Conservation (phyloP, 176 grass and related monocot species). For the Pontederia paniculata region DNA sequence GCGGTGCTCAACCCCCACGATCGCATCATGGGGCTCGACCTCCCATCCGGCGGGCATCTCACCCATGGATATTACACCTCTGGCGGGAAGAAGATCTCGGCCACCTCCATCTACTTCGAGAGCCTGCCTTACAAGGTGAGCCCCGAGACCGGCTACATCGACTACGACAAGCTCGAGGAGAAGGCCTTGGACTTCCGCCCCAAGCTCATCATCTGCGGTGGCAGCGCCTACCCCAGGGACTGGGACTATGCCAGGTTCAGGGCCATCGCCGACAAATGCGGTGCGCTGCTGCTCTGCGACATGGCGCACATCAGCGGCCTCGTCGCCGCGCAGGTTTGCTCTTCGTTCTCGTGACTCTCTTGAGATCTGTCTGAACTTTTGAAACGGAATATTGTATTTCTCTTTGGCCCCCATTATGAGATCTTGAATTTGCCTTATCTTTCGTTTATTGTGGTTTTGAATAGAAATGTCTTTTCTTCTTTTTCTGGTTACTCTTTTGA, state of each 20-base stretch:
- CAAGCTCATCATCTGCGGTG: constrained; percentile 13
- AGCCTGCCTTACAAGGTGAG: constrained; percentile 9
- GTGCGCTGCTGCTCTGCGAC: constrained; percentile 7
- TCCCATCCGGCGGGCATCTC: constrained; percentile 7
- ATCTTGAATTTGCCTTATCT: too few relatives aligned
- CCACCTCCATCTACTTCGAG: constrained; percentile 9
- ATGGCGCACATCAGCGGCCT: constrained; percentile 10
- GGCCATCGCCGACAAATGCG: constrained; percentile 7
- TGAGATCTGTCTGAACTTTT: neutral
- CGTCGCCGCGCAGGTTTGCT: neutral
- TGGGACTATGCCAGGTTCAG: constrained; percentile 7
- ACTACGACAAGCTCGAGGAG: constrained; percentile 13
- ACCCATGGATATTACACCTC: constrained; percentile 10
- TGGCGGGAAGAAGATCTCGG: constrained; percentile 10
- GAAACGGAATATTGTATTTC: neutral
- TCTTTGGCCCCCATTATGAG: neutral
- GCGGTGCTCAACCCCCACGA: constrained; percentile 4
- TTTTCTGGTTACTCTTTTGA: too few relatives aligned
- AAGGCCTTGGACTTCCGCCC: constrained; percentile 7
- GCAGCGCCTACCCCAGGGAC: constrained; percentile 11
- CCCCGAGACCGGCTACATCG: constrained; percentile 3
- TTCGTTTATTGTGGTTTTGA: too few relatives aligned
- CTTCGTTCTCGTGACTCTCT: neutral
- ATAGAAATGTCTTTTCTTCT: too few relatives aligned
- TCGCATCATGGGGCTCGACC: constrained; percentile 10